Evolutionary conservation across 768 basidiomycete species (phyloP).

Genomic region (Bullera alba): DNA sequence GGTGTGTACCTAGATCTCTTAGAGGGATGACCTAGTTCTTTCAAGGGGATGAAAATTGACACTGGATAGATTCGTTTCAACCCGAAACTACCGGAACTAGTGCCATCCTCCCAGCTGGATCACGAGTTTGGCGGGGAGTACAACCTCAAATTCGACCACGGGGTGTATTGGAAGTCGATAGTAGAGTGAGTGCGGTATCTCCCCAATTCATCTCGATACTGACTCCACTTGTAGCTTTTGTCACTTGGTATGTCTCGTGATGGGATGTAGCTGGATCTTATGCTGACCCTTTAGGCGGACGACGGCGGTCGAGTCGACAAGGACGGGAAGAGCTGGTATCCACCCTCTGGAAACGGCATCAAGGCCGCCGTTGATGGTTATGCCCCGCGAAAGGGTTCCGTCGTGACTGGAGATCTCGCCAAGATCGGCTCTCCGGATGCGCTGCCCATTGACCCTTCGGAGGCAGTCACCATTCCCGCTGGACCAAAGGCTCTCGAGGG

Average conservation of each 20-base stretch:
- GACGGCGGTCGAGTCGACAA: slow-evolving; percentile 41
- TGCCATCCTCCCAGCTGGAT: slow-evolving; percentile 69
- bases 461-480: no score
- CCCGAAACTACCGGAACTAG: slow-evolving; percentile 67
- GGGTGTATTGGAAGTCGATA: slow-evolving; percentile 72
- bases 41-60: not conserved
- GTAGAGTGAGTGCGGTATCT: slow-evolving; percentile 51
- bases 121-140: slow-evolving; percentile 74
- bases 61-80: slow-evolving; percentile 72
- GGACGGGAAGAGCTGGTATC: slow-evolving; percentile 30
- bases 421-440: not conserved
- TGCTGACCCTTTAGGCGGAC: slow-evolving; percentile 17
- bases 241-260: slow-evolving; percentile 12
- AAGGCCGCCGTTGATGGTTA: slow-evolving; percentile 36
- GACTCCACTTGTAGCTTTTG: slow-evolving; percentile 24
- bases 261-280: not conserved
- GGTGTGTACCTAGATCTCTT: slow-evolving; percentile 49
- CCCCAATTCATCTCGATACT: not conserved
- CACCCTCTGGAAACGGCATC: slow-evolving; percentile 42
- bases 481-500: no score
- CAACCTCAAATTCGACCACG: slow-evolving; percentile 64
- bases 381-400: slow-evolving; percentile 20
- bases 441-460: no score
- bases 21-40: no score
- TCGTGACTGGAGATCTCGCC: slow-evolving; percentile 19